A percentile compares a stretch with the other conserved stretches of the same genome.
These are phyloP conservation scores for Stachybotrys chartarum DNA, from an alignment of 2,329 filamentous ascomycete species.

Conservation along the genomic window DNA sequence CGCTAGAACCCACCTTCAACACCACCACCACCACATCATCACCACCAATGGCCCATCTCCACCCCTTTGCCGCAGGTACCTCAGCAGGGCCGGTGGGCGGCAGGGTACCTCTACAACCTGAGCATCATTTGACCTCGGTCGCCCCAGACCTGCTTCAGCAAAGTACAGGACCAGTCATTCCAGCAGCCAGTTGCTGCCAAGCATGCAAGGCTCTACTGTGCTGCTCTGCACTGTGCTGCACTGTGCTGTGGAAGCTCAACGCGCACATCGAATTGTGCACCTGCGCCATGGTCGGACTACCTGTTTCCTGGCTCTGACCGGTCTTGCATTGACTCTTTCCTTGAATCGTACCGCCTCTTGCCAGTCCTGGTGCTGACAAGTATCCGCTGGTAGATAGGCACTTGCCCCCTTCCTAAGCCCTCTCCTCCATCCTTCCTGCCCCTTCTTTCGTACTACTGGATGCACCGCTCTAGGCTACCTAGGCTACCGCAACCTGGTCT, in stretches of 20 bases:
- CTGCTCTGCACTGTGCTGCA: no score
- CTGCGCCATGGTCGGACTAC: neutral
- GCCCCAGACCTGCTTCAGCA: no score
- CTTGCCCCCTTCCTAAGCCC: neutral
- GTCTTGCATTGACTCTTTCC: neutral
- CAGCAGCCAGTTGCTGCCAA: no score
- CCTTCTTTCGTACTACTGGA: no score
- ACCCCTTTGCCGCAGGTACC: neutral
- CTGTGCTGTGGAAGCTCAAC: neutral
- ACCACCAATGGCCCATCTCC: neutral
- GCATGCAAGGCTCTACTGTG: no score
- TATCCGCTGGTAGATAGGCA: neutral
- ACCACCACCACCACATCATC: neutral
- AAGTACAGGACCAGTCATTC: no score
- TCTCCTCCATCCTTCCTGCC: neutral
- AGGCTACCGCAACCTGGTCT: neutral
- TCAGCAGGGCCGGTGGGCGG: no score
- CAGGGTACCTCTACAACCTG: no score
- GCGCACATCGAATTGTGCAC: neutral
- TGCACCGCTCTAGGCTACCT: neutral
- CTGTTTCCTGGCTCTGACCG: neutral
- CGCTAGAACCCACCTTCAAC: neutral
- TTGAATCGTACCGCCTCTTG: neutral
- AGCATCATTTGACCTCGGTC: no score
- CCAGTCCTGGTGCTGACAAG: neutral